These are phyloP conservation scores for Canariomyces notabilis DNA, from an alignment of 2,329 filamentous ascomycete species.

Conservation along the genomic window DNA sequence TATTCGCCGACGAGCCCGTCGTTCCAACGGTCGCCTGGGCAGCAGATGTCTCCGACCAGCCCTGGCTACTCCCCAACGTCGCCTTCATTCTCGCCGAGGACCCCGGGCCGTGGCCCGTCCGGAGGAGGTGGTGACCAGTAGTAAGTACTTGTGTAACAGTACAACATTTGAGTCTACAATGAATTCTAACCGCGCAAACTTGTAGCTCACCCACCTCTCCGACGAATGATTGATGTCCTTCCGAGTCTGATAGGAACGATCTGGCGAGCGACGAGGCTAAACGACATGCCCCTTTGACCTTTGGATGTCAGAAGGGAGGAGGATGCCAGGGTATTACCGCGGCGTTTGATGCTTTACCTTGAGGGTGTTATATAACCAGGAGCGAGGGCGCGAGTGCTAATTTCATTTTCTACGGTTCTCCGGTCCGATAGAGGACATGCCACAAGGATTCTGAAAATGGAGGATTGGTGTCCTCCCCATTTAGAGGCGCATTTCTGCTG, in stretches of 20 bases:
- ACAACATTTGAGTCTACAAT: slow-evolving; percentile 1
- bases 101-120: slow-evolving; percentile 35
- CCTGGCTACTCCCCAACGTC: slow-evolving; percentile 68
- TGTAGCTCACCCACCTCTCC: slow-evolving; percentile 37
- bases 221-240: slow-evolving; percentile 30
- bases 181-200: slow-evolving; percentile 6
- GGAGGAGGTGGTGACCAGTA: slow-evolving; percentile 36
- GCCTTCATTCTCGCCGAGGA: slow-evolving; percentile 41
- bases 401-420: neutral
- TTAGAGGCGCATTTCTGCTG: neutral
- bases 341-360: neutral
- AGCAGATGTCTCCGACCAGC: slow-evolving; percentile 59
- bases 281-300: neutral
- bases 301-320: slow-evolving; percentile 18
- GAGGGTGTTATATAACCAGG: slow-evolving; percentile 12
- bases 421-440: slow-evolving; percentile 1
- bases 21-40: slow-evolving; percentile 51
- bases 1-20: slow-evolving; percentile 61
- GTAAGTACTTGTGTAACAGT: slow-evolving; percentile 28
- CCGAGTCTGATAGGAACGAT: neutral
- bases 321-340: neutral
- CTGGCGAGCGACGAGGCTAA: neutral
- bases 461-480: neutral
- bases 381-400: slow-evolving; percentile 5
- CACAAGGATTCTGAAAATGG: neutral